Conservation (phyloP, 2,329 filamentous ascomycete genomes). For the Phaeoacremonium minimum region DNA sequence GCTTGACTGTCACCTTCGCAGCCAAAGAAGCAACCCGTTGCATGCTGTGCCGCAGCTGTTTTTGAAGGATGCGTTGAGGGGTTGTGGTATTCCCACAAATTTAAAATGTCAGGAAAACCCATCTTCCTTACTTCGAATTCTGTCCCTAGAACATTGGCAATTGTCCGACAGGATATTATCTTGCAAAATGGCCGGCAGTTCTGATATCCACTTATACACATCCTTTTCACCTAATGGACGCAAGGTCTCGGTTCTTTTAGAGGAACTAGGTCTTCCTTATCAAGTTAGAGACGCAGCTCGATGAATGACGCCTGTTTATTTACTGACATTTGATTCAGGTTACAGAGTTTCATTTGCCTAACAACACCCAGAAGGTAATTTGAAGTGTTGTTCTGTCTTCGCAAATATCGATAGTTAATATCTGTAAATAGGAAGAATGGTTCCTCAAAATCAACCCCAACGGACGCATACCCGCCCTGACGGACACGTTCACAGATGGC, state of each 20-base stretch:
- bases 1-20: too few species aligned
- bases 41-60: too few species aligned
- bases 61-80: too few species aligned
- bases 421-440: slow-evolving; percentile 67
- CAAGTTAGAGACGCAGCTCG: slow-evolving; percentile 55
- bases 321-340: too few species aligned
- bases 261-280: slow-evolving; percentile 82
- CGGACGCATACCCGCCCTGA: slow-evolving; percentile 83
- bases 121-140: too few species aligned
- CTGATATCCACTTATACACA: slow-evolving; percentile 79
- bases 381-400: background rate
- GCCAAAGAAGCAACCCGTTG: too few species aligned
- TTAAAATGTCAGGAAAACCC: too few species aligned
- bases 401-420: too few species aligned
- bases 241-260: slow-evolving; percentile 81
- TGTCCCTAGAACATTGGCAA: too few species aligned
- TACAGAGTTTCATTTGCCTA: slow-evolving; percentile 48
- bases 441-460: slow-evolving; percentile 92
- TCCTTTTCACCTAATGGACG: slow-evolving; percentile 82
- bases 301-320: too few species aligned
- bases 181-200: slow-evolving; percentile 41
- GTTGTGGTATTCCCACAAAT: too few species aligned
- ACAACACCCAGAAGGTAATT: slow-evolving; percentile 54
- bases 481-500: slow-evolving; percentile 73
- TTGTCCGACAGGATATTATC: too few species aligned